phyloP scores from a whole-genome alignment of 2,329 filamentous ascomycete genomes.

The Malbranchea cinnamomea region DNA sequence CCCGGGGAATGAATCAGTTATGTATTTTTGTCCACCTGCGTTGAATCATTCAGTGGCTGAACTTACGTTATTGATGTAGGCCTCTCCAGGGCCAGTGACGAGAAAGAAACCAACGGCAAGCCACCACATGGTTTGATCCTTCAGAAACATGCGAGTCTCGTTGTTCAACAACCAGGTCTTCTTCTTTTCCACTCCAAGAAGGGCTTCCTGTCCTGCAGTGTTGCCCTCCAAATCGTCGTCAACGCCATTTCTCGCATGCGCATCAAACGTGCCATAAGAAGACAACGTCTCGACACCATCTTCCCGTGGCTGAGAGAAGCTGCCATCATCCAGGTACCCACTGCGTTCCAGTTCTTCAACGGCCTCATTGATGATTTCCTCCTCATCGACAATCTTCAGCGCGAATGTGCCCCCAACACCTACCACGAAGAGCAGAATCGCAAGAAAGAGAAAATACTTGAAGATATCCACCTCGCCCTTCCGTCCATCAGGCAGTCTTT shows the following conservation, averaged over 20 bases:
- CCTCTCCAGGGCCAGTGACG: conserved; percentile 87
- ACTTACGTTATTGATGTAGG: conserved; percentile 78
- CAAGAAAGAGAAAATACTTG: conserved; percentile 76
- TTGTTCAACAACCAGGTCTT: conserved; percentile 86
- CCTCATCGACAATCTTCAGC: conserved; percentile 52
- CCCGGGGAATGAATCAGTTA: too few species aligned
- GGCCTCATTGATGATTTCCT: conserved; percentile 72
- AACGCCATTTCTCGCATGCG: conserved; percentile 26
- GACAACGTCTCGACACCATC: conserved; percentile 30
- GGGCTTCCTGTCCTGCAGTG: conserved; percentile 10
- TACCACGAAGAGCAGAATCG: conserved; percentile 51
- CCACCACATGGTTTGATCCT: conserved; percentile 90
- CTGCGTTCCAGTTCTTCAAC: conserved; percentile 84
- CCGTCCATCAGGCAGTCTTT: conserved; percentile 47
- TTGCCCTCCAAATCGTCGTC: conserved; percentile 6
- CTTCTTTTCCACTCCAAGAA: conserved; percentile 46
- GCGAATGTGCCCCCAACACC: conserved; percentile 61
- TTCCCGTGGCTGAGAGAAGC: conserved; percentile 48
- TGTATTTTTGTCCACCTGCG: too few species aligned
- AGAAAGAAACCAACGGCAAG: conserved; percentile 84
- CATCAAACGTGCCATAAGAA: conserved; percentile 28
- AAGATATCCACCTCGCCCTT: conserved; percentile 55
- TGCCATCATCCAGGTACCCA: conserved; percentile 59
- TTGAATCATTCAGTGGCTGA: too few species aligned
- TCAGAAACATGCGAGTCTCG: conserved; percentile 71